phyloP scores from a whole-genome alignment of 2,329 filamentous ascomycete species.

The Botrytis pseudocinerea region DNA sequence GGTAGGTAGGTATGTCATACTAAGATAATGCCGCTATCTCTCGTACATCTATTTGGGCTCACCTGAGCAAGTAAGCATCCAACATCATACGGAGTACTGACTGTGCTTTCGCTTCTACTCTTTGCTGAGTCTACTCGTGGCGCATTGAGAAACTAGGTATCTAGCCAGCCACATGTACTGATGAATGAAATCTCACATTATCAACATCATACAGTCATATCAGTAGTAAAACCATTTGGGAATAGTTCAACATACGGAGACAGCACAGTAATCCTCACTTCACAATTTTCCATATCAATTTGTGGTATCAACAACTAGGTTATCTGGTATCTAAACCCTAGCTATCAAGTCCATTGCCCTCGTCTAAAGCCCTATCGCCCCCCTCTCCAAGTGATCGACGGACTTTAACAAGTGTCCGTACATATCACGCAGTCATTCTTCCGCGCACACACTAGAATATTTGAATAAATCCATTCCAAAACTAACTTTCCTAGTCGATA shows the following conservation, averaged over 20 bases:
- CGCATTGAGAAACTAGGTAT: background rate
- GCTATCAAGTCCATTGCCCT: background rate
- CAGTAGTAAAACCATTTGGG: background rate
- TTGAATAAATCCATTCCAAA: background rate
- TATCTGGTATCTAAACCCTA: background rate
- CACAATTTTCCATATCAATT: background rate
- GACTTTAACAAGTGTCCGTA: constrained; percentile 12
- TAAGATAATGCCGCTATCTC: background rate
- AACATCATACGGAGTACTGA: background rate
- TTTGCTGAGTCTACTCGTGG: background rate
- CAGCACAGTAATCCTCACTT: background rate
- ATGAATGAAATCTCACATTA: background rate
- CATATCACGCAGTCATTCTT: constrained; percentile 1
- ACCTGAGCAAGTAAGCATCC: background rate
- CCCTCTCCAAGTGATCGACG: constrained; percentile 9
- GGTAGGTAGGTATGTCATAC: background rate
- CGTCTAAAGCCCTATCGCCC: background rate
- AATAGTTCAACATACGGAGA: background rate
- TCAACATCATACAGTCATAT: background rate
- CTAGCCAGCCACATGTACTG: background rate
- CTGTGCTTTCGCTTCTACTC: background rate
- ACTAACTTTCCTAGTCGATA: background rate
- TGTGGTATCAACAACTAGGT: background rate
- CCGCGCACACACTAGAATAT: constrained; percentile 6
- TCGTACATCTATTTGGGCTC: background rate